Base-by-base conservation (phyloP, 768 basidiomycete genomes). In the Lentinula sp. region DNA sequence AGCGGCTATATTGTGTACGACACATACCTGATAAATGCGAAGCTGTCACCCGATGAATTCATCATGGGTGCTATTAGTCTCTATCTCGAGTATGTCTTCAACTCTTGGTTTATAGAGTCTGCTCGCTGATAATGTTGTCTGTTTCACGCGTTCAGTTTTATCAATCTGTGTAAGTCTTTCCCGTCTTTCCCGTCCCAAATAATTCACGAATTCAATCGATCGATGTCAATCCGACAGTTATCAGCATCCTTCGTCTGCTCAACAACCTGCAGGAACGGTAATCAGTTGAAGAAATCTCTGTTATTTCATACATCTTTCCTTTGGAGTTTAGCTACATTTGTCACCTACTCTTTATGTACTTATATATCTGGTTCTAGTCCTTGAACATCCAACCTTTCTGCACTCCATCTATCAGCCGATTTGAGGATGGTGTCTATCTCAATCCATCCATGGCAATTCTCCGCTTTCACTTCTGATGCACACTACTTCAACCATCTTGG, bases 1-100 rank as follows among this genome's bases (percentile, higher is more conserved):
- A 90, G 89, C 57, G 94, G 91, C 33, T 97, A 95, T 70, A 80
- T 96, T 66, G 85, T 95, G 66, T 95, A 88, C 69, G 93, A 95
- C 72, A 98, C 96, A 2, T 94, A 90, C 72, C 71, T 85, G 59
- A 95, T 98, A 79, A 93, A 91, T 76, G 87, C 86, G 67, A 85
- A 86, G 62, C 77, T 97, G 18, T 92, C 90, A 1, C 93, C 94
- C 3, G 97, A 99, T 65, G 97, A 99, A 72, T 94, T 84, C 72
- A 94, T 97, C 66, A 77, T 97, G 77, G 96, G 88, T 39, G 81
- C 93, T 16, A 88, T 98, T 69, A 88, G 86, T 65, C 84, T 98
- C n/a, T 98, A 98, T 75, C 86, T 98, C 60, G 96, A 98, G 85
- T 90, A 74, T 66, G 86, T 86, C 9, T n/a, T 43, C 62, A 41